A percentile compares a stretch with the other conserved stretches of the same genome.
Conservation (phyloP, 164 flowering plant species). For the Chimonanthus praecox region DNA sequence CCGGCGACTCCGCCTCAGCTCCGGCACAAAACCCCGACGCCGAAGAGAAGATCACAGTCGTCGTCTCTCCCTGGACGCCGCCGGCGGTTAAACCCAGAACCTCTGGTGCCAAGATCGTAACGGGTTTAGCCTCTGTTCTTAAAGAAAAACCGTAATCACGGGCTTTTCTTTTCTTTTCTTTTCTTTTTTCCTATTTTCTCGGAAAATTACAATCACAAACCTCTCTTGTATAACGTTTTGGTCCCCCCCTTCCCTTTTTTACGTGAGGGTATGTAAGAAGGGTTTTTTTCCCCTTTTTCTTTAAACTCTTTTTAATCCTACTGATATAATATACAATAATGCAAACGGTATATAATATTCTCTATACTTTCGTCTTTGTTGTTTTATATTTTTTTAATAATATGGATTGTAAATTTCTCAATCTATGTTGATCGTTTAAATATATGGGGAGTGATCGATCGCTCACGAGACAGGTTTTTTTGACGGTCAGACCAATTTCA, state of each 20-base stretch:
- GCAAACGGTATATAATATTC: too few relatives aligned
- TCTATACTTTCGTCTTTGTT: too few relatives aligned
- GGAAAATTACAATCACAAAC: not conserved
- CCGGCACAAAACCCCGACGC: conserved; percentile 17
- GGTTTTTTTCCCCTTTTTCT: not conserved
- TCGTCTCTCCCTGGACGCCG: conserved; percentile 37
- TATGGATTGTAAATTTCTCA: too few relatives aligned
- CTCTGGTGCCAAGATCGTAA: conserved; percentile 37
- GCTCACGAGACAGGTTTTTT: too few relatives aligned
- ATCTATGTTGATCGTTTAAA: too few relatives aligned
- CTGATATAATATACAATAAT: not conserved
- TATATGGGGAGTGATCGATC: too few relatives aligned
- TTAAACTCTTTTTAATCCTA: not conserved
- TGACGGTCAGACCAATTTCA: too few relatives aligned
- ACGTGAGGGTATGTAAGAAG: not conserved
- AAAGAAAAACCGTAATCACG: conserved; percentile 33
- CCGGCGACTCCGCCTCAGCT: conserved; percentile 4
- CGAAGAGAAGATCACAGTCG: conserved; percentile 23
- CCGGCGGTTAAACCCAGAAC: conserved; percentile 45
- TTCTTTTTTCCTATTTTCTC: not conserved
- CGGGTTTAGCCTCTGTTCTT: conserved; percentile 67
- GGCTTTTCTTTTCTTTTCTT: not conserved
- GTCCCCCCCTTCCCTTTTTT: not conserved
- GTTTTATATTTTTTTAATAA: too few relatives aligned
- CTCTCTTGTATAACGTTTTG: not conserved